Evolutionary conservation across 2,329 filamentous ascomycete species (phyloP).

Genomic region (Polytolypa hystricis): DNA sequence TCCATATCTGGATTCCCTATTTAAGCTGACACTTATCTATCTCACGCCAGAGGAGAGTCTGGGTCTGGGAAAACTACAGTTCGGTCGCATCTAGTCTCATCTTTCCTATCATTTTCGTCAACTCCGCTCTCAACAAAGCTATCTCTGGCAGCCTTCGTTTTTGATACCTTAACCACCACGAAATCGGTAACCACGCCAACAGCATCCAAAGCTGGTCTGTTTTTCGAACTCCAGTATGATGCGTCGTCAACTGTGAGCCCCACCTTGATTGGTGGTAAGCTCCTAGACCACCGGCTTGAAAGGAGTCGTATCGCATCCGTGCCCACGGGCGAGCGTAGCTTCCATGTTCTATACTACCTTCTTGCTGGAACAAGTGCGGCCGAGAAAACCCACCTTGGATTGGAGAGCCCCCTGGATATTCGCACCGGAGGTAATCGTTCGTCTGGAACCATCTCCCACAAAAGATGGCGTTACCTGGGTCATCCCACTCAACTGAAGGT

Average conservation of each 20-base stretch:
- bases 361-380: conserved; percentile 81
- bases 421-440: conserved; percentile 37
- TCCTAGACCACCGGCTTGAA: conserved; percentile 87
- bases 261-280: conserved; percentile 82
- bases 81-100: conserved; percentile 74
- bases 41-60: conserved; percentile 90
- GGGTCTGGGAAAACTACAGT: conserved; percentile 94
- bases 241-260: conserved; percentile 75
- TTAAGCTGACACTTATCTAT: too few relatives aligned
- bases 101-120: conserved; percentile 77
- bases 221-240: conserved; percentile 95
- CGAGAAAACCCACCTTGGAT: conserved; percentile 75
- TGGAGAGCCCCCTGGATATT: conserved; percentile 39
- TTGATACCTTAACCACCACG: conserved; percentile 91
- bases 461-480: conserved; percentile 90
- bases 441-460: conserved; percentile 48
- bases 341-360: conserved; percentile 92
- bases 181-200: conserved; percentile 93
- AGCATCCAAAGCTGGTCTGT: conserved; percentile 88
- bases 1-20: not conserved
- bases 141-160: conserved; percentile 86
- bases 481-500: conserved; percentile 96
- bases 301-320: conserved; percentile 83
- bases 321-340: conserved; percentile 91
- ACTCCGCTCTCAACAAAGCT: conserved; percentile 89